These are phyloP conservation scores for Blastocystis hominis DNA, from an alignment of 352 stramenopile species.

Conservation along the genomic window DNA sequence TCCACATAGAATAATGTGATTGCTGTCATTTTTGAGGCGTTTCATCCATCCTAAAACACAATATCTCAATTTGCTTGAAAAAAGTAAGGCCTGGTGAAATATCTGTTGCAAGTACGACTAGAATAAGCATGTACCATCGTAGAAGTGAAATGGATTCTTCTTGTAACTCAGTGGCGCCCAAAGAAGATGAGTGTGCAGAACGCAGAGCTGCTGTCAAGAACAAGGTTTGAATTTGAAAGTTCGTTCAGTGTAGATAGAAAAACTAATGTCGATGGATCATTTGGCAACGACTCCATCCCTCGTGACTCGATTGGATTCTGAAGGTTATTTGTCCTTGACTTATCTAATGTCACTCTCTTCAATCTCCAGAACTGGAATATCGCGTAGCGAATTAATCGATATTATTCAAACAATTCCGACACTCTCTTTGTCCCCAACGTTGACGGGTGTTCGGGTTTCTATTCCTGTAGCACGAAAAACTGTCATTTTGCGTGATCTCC, in stretches of 20 bases:
- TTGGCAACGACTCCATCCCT: slow-evolving; percentile 32
- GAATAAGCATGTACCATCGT: background rate
- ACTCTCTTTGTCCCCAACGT: slow-evolving; percentile 1
- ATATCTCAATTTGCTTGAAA: background rate
- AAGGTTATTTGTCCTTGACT: slow-evolving; percentile 18
- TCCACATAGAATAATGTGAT: too few relatives aligned
- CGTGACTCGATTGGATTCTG: slow-evolving; percentile 22
- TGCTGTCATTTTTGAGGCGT: background rate
- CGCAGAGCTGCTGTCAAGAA: background rate
- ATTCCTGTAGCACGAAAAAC: slow-evolving; percentile 48
- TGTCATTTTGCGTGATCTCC: slow-evolving; percentile 35
- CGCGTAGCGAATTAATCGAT: background rate
- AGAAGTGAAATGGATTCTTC: background rate
- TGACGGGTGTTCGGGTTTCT: slow-evolving; percentile 30
- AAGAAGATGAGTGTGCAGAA: background rate
- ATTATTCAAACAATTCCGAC: background rate
- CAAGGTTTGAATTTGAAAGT: background rate
- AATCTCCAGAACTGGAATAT: background rate
- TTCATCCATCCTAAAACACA: background rate
- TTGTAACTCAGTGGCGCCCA: background rate
- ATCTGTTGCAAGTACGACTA: background rate
- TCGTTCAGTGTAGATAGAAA: slow-evolving; percentile 36
- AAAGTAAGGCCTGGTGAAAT: too few relatives aligned
- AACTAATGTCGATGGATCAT: slow-evolving; percentile 5
- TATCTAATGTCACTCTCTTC: slow-evolving; percentile 25